Conservation (phyloP, 2,329 filamentous ascomycete genomes). For the Paradendryphiella salina region DNA sequence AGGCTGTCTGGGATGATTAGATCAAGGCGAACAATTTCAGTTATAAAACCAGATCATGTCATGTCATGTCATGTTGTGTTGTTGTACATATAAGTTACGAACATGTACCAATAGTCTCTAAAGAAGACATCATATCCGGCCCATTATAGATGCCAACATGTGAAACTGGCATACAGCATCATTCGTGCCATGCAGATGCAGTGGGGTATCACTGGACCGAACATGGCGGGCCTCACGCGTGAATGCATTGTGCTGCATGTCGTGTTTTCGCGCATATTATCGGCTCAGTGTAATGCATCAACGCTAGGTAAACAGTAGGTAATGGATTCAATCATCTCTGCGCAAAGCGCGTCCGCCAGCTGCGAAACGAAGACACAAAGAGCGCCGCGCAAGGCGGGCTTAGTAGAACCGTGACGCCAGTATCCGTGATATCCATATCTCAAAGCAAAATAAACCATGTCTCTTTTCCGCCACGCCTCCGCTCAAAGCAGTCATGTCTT, state of each 20-base stretch:
- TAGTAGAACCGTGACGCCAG: constrained; percentile 35
- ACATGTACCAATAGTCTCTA: constrained; percentile 1
- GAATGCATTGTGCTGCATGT: too few relatives aligned
- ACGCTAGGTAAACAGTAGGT: background rate
- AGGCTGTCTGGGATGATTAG: constrained; percentile 79
- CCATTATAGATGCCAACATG: too few relatives aligned
- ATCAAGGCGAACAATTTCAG: background rate
- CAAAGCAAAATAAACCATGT: constrained; percentile 15
- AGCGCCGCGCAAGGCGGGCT: constrained; percentile 26
- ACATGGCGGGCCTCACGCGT: too few relatives aligned
- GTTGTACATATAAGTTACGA: constrained; percentile 6
- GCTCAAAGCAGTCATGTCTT: constrained; percentile 23
- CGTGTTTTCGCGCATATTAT: background rate
- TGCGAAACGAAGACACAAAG: constrained; percentile 33
- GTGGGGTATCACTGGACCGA: background rate
- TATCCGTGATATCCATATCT: constrained; percentile 33
- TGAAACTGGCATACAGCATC: too few relatives aligned
- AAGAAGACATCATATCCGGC: too few relatives aligned
- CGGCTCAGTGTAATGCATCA: background rate
- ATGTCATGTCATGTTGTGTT: background rate
- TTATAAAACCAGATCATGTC: background rate
- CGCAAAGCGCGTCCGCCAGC: constrained; percentile 20
- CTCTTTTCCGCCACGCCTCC: constrained; percentile 23
- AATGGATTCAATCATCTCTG: constrained; percentile 18
- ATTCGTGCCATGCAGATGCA: too few relatives aligned